phyloP scores from a whole-genome alignment of 495 filamentous ascomycete genomes.

The Poronia punctata region DNA sequence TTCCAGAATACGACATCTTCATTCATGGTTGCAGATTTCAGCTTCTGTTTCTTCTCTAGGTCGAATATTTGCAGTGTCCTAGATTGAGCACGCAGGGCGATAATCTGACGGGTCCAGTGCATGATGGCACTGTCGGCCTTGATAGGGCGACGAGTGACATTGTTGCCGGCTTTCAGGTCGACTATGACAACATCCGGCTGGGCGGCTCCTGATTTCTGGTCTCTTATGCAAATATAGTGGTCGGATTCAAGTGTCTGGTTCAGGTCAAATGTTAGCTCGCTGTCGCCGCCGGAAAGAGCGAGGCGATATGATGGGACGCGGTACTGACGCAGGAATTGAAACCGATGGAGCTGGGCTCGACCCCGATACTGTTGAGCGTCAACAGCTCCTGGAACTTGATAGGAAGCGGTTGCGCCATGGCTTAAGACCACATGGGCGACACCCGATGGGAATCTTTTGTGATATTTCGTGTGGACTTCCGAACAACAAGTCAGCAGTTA shows the following conservation, averaged over 20 bases:
- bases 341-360: constrained; percentile 82
- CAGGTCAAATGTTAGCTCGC: constrained; percentile 15
- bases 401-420: constrained; percentile 53
- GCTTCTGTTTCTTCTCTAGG: constrained; percentile 77
- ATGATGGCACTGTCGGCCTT: constrained; percentile 99
- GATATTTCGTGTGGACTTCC: constrained; percentile 12
- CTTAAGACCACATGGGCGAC: constrained; percentile 24
- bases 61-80: constrained; percentile 98
- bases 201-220: constrained; percentile 73
- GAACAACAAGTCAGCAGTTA: constrained; percentile 8
- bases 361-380: constrained; percentile 72
- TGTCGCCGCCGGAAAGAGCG: constrained; percentile 3
- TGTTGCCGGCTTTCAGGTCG: constrained; percentile 90
- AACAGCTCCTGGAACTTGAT: constrained; percentile 95
- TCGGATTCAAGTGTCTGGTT: constrained; percentile 95
- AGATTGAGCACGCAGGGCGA: constrained; percentile 86
- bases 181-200: constrained; percentile 93
- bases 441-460: constrained; percentile 10
- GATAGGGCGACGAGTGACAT: constrained; percentile 87
- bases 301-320: constrained; percentile 1
- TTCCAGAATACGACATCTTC: constrained; percentile 99
- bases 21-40: constrained; percentile 90
- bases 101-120: constrained; percentile 95
- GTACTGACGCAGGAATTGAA: constrained; percentile 86
- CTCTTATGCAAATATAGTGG: constrained; percentile 87